Conservation (phyloP, 192 early-diverging fungal species). For the Coemansia furcata region DNA sequence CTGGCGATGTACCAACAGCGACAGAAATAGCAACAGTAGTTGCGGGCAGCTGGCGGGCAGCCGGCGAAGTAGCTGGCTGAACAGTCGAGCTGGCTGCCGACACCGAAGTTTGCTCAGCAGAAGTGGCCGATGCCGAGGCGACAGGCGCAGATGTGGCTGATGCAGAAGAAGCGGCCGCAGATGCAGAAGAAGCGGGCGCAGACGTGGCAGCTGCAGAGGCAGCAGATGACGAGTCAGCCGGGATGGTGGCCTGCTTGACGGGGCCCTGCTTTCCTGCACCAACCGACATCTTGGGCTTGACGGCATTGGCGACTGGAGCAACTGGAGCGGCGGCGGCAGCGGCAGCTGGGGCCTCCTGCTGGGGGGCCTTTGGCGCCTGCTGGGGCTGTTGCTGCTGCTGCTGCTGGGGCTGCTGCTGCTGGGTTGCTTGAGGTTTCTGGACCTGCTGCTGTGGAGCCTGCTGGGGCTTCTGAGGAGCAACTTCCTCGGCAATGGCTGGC, state of each 20-base stretch:
- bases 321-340: background rate
- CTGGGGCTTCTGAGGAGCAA: background rate
- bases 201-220: background rate
- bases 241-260: conserved; percentile 11
- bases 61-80: background rate
- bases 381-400: conserved; percentile 15
- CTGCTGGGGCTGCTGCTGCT: conserved; percentile 14
- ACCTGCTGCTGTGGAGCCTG: background rate
- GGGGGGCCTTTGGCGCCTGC: conserved; percentile 5
- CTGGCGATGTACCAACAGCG: background rate
- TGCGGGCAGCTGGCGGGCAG: background rate
- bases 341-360: conserved; percentile 1
- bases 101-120: background rate
- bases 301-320: background rate
- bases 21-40: background rate
- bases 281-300: background rate
- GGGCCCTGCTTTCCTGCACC: conserved; percentile 31
- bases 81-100: background rate
- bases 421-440: conserved; percentile 3
- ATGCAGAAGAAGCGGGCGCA: background rate
- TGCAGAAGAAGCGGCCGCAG: background rate
- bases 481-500: background rate
- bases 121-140: background rate
- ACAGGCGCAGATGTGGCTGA: background rate
- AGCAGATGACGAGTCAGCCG: conserved; percentile 5